These are phyloP conservation scores for Colletotrichum somersetense DNA, from an alignment of 2,329 filamentous ascomycete genomes.

Conservation along the genomic window DNA sequence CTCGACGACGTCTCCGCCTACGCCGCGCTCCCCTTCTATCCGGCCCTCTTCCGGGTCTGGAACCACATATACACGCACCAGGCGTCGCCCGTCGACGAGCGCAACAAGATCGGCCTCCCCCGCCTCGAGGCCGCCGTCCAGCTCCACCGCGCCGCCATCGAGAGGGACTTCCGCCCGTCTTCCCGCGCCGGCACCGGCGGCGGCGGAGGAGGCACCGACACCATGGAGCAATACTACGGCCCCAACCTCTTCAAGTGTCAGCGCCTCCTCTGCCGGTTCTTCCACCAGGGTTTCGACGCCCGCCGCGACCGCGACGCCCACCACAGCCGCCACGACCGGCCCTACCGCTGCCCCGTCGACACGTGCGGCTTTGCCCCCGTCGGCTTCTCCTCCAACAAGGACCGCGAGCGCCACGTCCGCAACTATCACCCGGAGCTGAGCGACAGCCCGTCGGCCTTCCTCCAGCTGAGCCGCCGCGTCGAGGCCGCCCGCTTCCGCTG, in stretches of 20 bases:
- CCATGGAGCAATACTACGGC: constrained; percentile 52
- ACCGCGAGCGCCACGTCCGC: constrained; percentile 51
- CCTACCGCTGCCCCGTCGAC: constrained; percentile 52
- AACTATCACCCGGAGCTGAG: constrained; percentile 47
- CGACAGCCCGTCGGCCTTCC: constrained; percentile 43
- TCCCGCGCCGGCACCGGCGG: neutral
- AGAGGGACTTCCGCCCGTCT: constrained; percentile 41
- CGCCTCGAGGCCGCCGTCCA: constrained; percentile 46
- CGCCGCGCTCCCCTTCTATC: constrained; percentile 39
- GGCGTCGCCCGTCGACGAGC: constrained; percentile 38
- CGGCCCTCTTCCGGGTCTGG: constrained; percentile 41
- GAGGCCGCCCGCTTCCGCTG: constrained; percentile 49
- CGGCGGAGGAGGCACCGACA: neutral
- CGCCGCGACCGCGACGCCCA: constrained; percentile 51
- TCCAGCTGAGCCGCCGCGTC: constrained; percentile 41
- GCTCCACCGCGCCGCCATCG: constrained; percentile 49
- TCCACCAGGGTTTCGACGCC: constrained; percentile 56
- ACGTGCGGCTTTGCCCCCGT: constrained; percentile 51
- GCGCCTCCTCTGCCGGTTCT: constrained; percentile 56
- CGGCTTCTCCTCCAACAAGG: constrained; percentile 57
- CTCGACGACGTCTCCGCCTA: constrained; percentile 40
- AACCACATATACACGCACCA: constrained; percentile 44
- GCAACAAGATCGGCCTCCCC: constrained; percentile 50
- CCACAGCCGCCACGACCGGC: constrained; percentile 54
- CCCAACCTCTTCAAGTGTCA: constrained; percentile 56